Evolutionary conservation across 2,329 filamentous ascomycete genomes (phyloP).

Genomic region (Sarocladium strictum): DNA sequence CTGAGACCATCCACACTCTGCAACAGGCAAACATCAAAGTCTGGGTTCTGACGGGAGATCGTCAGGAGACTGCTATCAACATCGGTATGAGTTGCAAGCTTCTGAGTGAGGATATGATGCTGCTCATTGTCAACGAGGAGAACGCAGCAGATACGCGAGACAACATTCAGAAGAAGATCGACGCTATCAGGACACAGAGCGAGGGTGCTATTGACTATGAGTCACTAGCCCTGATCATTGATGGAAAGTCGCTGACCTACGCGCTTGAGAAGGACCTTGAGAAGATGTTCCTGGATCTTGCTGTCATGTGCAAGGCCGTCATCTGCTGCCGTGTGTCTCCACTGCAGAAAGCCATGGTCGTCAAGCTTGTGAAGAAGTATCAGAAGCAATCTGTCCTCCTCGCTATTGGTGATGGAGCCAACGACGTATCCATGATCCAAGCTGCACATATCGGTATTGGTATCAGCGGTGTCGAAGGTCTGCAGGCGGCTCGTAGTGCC

Average conservation of each 20-base stretch:
- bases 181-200: conserved; percentile 80
- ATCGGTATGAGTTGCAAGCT: conserved; percentile 99
- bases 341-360: conserved; percentile 92
- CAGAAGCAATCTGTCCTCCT: conserved; percentile 87
- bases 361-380: conserved; percentile 92
- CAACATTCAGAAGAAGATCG: conserved; percentile 88
- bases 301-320: conserved; percentile 96
- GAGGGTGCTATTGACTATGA: conserved; percentile 74
- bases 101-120: conserved; percentile 97
- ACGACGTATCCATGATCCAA: conserved; percentile 94
- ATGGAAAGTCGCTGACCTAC: conserved; percentile 90
- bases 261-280: conserved; percentile 92
- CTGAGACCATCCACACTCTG: conserved; percentile 94
- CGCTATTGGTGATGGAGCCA: conserved; percentile 92
- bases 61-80: conserved; percentile 98
- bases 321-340: conserved; percentile 97
- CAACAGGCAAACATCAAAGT: conserved; percentile 98
- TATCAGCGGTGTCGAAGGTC: conserved; percentile 93
- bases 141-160: conserved; percentile 70
- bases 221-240: conserved; percentile 85
- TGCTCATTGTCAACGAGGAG: conserved; percentile 94
- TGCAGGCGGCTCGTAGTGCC: conserved; percentile 91
- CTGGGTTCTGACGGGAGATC: conserved; percentile 95
- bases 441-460: conserved; percentile 86
- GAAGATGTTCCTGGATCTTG: conserved; percentile 86